A percentile compares a stretch with the other conserved stretches of the same genome.
These are phyloP conservation scores for Pseudonitzschia multiseries DNA, from an alignment of 108 stramenopile genomes.

Conservation along the genomic window DNA sequence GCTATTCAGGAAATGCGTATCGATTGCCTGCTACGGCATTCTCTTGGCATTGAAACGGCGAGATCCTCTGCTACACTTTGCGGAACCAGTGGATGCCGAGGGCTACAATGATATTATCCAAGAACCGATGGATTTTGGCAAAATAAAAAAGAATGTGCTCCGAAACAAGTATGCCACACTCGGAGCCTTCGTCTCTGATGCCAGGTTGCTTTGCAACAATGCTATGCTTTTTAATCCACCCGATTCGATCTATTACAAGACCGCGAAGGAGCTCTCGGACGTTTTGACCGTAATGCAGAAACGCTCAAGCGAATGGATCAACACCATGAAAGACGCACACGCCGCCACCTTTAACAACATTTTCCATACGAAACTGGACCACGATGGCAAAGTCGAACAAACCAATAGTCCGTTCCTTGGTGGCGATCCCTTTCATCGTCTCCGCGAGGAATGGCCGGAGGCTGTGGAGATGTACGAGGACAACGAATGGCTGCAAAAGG, in stretches of 20 bases:
- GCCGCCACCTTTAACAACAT: slow-evolving; percentile 36
- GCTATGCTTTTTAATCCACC: slow-evolving; percentile 75
- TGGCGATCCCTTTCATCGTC: slow-evolving; percentile 57
- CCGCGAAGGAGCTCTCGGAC: slow-evolving; percentile 68
- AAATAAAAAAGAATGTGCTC: slow-evolving; percentile 62
- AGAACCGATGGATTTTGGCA: slow-evolving; percentile 76
- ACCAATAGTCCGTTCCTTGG: slow-evolving; percentile 6
- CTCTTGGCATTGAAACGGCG: slow-evolving; percentile 67
- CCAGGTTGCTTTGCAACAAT: slow-evolving; percentile 63
- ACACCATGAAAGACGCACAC: slow-evolving; percentile 67
- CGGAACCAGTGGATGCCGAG: slow-evolving; percentile 65
- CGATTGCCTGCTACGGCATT: slow-evolving; percentile 68
- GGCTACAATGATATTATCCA: slow-evolving; percentile 65
- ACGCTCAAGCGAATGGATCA: slow-evolving; percentile 70
- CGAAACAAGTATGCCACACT: slow-evolving; percentile 57
- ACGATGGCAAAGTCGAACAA: slow-evolving; percentile 23
- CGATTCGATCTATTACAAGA: slow-evolving; percentile 73
- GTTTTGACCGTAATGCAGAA: slow-evolving; percentile 59
- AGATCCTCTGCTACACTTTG: slow-evolving; percentile 77
- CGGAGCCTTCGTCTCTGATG: slow-evolving; percentile 71
- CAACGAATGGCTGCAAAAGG: slow-evolving; percentile 55
- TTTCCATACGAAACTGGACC: neutral
- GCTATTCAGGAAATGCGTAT: slow-evolving; percentile 54
- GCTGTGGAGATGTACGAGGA: slow-evolving; percentile 71
- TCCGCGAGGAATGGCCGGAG: slow-evolving; percentile 72